Base-by-base conservation (phyloP, 176 grass and related monocot genomes). In the Eremochloa ophiuroides region DNA sequence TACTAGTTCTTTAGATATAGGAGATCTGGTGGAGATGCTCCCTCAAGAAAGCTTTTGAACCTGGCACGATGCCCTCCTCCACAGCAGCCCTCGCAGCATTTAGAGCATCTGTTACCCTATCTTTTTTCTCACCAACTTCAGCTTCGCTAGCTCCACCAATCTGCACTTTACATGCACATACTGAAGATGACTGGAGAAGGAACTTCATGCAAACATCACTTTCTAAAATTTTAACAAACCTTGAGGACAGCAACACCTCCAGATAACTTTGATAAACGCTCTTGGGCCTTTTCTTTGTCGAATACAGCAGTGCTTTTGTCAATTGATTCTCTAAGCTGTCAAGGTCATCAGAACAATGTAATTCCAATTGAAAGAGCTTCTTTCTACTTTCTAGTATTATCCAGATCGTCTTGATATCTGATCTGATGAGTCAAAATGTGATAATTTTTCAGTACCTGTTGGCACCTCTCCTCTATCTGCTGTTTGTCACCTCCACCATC, bases 51-150 rank as follows among this genome's bases (percentile, higher is more conserved):
- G 46, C 51, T 23, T 9, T 50, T 62, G 59, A 74, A 94, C 95
- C 95, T 82, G 92, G 92, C 76, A 98, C 84, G 62, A 94, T 94
- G 58, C 95, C 95, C 87, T 98, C 92, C 86, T 93, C 90, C 56
- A 91, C 84, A 71, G 95, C 95, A 75, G 95, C 95, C 77, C 71
- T 85, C 68, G 92, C 86, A 41, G 95, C 88, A 89, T 98, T 88
- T 86, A 98, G 66, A 83, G 95, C 95, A 85, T 98, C 95, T 60
- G 90, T 94, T 31, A 98, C 95, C 80, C 92, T 94, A 80, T 94
- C 95, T 73, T 98, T 98, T 80, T 87, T 98, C 86, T 98, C 95
- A 76, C 95, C 83, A 91, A 93, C 92, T 90, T 98, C 95, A 84
- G 77, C 85, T 69, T 98, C 92, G 30, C 92, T 98, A 75, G 88